Base-by-base conservation (phyloP, 805 yeast genomes). In the Pichia paraexigua region DNA sequence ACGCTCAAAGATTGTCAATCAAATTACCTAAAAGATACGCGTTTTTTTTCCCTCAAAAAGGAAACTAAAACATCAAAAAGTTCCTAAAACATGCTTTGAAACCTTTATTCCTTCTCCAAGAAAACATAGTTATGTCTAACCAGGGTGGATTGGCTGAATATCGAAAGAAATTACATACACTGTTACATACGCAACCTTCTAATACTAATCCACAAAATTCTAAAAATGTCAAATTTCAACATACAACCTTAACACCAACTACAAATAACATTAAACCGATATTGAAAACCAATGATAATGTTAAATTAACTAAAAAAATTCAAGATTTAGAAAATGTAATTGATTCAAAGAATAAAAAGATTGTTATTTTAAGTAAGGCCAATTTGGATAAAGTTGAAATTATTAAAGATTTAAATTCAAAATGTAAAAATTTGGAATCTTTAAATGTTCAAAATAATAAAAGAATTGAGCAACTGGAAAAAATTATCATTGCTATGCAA, bases 281-380 rank as follows among this genome's bases (percentile, higher is more conserved):
- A 27, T 1, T 8, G 3, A 37, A 40, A 11, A 22, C 20, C 24
- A 40, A 21, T 2, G 40, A 43, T 18, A 47, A 18, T 13, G 21
- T n/a, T 17, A n/a, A 39, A 4, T 9, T 45, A 10, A 40, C 13
- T 9, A 42, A 47, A 39, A 20, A 49, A 43, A 18, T 46, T 7
- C 12, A 32, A n/a, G 56, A 52, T 20, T 43, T 49, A 15, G 51
- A 52, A 15, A 39, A 44, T 8, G 22, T 46, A 4, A n/a, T 54
- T 17, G 46, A 37, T 17, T 17, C 41, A 13, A 54, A 54, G 28
- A 52, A 54, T 27, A 43, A 49, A 17, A 46, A 51, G 30, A 54
- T 54, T 8, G 30, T 43, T 13, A 22, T 41, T 11, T 43, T 54
- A 8, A 43, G 41, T 24, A 46, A 43, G 15, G 22, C 47, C 1